Conservation (phyloP, 495 filamentous ascomycete species). For the Apiosordaria backusii region DNA sequence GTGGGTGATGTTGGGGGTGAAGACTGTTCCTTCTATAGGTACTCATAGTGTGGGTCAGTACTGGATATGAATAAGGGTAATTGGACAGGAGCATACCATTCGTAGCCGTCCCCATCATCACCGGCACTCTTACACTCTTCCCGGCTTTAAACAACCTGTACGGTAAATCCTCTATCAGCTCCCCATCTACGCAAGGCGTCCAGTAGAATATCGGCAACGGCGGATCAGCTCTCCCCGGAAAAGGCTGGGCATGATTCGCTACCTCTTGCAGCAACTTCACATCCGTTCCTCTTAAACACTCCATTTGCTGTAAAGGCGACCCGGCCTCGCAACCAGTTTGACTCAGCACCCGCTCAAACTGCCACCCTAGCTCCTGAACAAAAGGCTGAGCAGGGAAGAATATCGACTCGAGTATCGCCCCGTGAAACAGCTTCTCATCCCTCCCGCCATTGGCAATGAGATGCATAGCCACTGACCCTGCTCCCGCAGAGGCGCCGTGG, state of each 20-base stretch:
- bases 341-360: conserved; percentile 34
- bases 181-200: conserved; percentile 61
- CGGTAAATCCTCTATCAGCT: conserved; percentile 45
- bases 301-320: conserved; percentile 22
- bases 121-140: conserved; percentile 31
- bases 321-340: conserved; percentile 30
- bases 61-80: neutral
- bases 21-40: conserved; percentile 44
- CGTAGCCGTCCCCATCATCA: conserved; percentile 43
- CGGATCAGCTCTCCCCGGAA: conserved; percentile 42
- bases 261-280: conserved; percentile 50
- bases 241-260: conserved; percentile 40
- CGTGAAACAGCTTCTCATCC: conserved; percentile 38
- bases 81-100: conserved; percentile 27
- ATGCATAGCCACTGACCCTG: conserved; percentile 61
- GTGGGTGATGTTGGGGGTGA: conserved; percentile 47
- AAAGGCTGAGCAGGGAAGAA: conserved; percentile 45
- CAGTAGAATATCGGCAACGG: conserved; percentile 52
- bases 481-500: conserved; percentile 70
- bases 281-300: conserved; percentile 52
- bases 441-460: conserved; percentile 56
- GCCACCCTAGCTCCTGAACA: conserved; percentile 42
- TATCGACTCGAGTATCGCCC: conserved; percentile 40
- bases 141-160: conserved; percentile 30
- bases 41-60: neutral